Conservation (phyloP, 2,329 filamentous ascomycete genomes). For the Kalaharituber pfeilii region DNA sequence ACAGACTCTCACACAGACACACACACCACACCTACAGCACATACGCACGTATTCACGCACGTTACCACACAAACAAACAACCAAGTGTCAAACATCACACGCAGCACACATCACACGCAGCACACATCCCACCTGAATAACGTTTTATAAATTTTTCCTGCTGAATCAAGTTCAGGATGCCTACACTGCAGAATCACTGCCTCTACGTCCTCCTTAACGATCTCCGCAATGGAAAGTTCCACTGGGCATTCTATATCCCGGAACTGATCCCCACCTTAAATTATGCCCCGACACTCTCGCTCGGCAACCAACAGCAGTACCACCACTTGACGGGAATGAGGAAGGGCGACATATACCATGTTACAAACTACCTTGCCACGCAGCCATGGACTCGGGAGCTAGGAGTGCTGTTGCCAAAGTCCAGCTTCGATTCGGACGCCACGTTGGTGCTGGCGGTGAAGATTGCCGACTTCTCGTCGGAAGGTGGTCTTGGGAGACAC, state of each 20-base stretch:
- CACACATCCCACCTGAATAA: too few species aligned
- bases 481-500: background rate
- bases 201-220: background rate
- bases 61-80: too few species aligned
- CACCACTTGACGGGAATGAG: background rate
- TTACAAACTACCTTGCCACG: background rate
- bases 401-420: background rate
- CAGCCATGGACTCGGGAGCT: constrained; percentile 1
- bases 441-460: background rate
- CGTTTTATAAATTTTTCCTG: too few species aligned
- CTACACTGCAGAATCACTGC: background rate
- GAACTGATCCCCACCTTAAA: background rate
- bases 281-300: background rate
- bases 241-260: constrained; percentile 1
- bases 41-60: too few species aligned
- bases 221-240: background rate
- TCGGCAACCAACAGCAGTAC: background rate
- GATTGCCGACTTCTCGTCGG: background rate
- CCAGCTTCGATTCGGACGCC: background rate
- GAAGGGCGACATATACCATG: background rate
- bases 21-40: too few species aligned
- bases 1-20: too few species aligned
- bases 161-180: too few species aligned
- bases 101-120: too few species aligned
- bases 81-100: too few species aligned